A percentile compares a stretch with the other conserved stretches of the same genome.
These are phyloP conservation scores for Trametes sp. DNA, from an alignment of 1,284 basidiomycete genomes.

Conservation along the genomic window DNA sequence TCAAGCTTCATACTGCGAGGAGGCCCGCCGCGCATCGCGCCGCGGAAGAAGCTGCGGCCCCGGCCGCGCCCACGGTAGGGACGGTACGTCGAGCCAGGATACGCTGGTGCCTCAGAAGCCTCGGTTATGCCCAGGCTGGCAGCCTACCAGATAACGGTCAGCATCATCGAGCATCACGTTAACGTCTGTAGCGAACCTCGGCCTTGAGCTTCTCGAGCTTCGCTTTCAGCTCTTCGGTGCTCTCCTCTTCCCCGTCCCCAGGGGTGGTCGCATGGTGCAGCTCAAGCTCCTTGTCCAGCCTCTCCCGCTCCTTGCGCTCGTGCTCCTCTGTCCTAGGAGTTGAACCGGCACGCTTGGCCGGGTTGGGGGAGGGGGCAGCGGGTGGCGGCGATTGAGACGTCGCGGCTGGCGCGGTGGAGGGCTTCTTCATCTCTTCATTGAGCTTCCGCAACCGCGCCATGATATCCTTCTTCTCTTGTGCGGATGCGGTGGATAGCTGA, in stretches of 20 bases:
- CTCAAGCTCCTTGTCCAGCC: constrained; percentile 80
- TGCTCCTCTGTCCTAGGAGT: constrained; percentile 48
- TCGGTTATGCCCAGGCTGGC: constrained; percentile 81
- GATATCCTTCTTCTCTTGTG: constrained; percentile 83
- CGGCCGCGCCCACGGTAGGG: constrained; percentile 76
- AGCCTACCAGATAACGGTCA: constrained; percentile 55
- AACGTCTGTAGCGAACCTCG: constrained; percentile 58
- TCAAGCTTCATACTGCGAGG: constrained; percentile 87
- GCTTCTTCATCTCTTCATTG: constrained; percentile 83
- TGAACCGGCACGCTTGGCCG: constrained; percentile 37
- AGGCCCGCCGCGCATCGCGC: constrained; percentile 69
- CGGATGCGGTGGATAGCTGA: constrained; percentile 66
- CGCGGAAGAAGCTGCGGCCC: constrained; percentile 60
- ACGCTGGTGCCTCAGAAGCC: constrained; percentile 43
- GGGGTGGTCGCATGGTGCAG: constrained; percentile 56
- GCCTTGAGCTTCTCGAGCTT: constrained; percentile 85
- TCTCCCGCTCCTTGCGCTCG: constrained; percentile 65
- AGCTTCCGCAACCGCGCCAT: constrained; percentile 83
- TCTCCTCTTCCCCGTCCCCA: constrained; percentile 54
- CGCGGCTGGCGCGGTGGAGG: constrained; percentile 40
- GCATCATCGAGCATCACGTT: background rate
- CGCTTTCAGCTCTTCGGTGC: constrained; percentile 77
- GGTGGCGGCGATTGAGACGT: constrained; percentile 41
- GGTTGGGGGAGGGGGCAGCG: constrained; percentile 24
- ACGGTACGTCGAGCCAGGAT: constrained; percentile 56